These are phyloP conservation scores for Umbelopsis isabellina DNA, from an alignment of 192 early-diverging fungal species.

Conservation along the genomic window DNA sequence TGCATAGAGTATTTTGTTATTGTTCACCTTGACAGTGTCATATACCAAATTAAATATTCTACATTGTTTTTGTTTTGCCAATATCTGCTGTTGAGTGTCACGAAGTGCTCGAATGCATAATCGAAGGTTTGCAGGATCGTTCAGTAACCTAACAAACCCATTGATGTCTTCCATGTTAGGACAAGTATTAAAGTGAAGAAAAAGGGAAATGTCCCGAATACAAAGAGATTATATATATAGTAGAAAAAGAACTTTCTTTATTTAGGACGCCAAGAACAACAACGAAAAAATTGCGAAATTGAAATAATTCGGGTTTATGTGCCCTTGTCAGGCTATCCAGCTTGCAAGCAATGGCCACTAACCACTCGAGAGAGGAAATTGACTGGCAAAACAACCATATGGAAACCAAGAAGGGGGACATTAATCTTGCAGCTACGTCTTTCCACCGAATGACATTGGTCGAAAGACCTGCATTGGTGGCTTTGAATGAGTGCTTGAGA, in stretches of 20 bases:
- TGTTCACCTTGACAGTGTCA: neutral
- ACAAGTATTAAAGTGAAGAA: neutral
- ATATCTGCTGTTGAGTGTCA: constrained; percentile 16
- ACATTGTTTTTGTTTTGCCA: constrained; percentile 13
- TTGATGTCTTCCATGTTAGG: constrained; percentile 1
- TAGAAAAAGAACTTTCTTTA: neutral
- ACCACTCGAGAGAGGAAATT: neutral
- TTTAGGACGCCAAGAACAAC: constrained; percentile 20
- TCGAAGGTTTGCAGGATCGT: neutral
- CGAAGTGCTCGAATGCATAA: constrained; percentile 9
- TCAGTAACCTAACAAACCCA: constrained; percentile 5
- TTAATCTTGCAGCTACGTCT: constrained; percentile 19
- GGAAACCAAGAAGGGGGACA: too few relatives aligned
- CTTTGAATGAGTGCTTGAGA: constrained; percentile 17
- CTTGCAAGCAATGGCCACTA: neutral
- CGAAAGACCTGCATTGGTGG: constrained; percentile 11
- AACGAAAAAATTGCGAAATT: neutral
- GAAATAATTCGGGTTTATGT: neutral
- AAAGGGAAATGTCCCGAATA: constrained; percentile 11
- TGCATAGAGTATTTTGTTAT: neutral
- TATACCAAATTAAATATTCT: constrained; percentile 1
- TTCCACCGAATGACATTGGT: constrained; percentile 17
- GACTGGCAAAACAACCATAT: neutral
- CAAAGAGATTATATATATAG: neutral
- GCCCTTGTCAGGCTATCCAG: neutral